phyloP scores from a whole-genome alignment of 495 filamentous ascomycete species.

The Hyaloscypha hepaticicola region DNA sequence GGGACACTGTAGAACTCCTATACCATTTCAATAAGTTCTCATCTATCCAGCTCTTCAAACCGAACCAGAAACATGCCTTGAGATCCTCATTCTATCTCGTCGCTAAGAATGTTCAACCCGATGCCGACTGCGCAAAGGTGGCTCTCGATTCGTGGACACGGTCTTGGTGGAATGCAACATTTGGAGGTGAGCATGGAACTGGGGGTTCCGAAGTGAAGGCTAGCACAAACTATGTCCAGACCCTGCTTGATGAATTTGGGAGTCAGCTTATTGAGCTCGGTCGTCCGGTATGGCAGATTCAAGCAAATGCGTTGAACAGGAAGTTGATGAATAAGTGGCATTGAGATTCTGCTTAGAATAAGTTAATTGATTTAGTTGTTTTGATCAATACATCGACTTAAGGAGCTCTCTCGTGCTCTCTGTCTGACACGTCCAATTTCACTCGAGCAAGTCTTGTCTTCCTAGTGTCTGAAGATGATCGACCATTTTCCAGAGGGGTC shows the following conservation, averaged over 20 bases:
- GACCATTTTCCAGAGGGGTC: no score
- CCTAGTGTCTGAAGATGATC: no score
- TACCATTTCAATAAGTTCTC: slow-evolving; percentile 45
- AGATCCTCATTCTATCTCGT: slow-evolving; percentile 57
- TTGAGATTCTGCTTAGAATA: no score
- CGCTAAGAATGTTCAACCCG: slow-evolving; percentile 44
- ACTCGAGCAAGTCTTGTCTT: no score
- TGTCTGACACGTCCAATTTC: no score
- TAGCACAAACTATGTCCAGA: background rate
- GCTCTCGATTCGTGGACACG: slow-evolving; percentile 38
- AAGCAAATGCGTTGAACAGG: slow-evolving; percentile 3
- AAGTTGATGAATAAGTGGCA: no score
- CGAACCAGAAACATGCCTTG: slow-evolving; percentile 38
- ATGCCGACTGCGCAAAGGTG: slow-evolving; percentile 31
- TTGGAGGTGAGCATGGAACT: slow-evolving; percentile 43
- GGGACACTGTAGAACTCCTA: slow-evolving; percentile 40
- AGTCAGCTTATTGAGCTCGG: background rate
- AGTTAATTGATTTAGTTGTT: no score
- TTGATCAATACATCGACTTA: no score
- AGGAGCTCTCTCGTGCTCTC: no score
- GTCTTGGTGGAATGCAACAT: background rate
- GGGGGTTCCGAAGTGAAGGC: background rate
- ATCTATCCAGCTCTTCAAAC: slow-evolving; percentile 49
- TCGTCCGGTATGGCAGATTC: background rate
- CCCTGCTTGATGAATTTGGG: background rate